These are phyloP conservation scores for Mariannaea elegans DNA, from an alignment of 2,329 filamentous ascomycete species.

Conservation along the genomic window DNA sequence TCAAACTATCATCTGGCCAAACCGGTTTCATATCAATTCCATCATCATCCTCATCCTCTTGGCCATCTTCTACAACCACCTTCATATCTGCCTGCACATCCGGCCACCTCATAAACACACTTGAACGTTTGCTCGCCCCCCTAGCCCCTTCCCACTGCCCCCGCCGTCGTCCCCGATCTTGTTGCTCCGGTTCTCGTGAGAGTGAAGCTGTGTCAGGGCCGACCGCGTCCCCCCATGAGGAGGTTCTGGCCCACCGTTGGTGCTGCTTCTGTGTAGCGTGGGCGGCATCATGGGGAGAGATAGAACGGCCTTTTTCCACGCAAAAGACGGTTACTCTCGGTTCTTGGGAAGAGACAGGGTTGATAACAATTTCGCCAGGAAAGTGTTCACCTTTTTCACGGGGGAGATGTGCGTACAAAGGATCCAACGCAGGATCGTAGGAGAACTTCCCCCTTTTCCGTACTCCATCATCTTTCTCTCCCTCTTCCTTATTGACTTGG, in stretches of 20 bases:
- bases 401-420: conserved; percentile 29
- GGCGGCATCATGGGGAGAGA: not conserved
- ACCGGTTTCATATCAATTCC: not conserved
- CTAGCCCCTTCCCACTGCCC: too few relatives aligned
- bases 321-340: not conserved
- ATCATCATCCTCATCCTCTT: not conserved
- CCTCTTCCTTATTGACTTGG: not conserved
- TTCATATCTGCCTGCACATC: not conserved
- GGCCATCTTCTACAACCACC: not conserved
- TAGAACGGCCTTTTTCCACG: too few relatives aligned
- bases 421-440: conserved; percentile 27
- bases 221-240: not conserved
- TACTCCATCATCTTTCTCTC: not conserved
- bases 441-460: not conserved
- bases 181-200: too few relatives aligned
- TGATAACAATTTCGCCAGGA: conserved; percentile 26
- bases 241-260: not conserved
- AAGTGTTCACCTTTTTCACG: conserved; percentile 5
- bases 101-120: too few relatives aligned
- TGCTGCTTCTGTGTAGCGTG: not conserved
- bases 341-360: not conserved
- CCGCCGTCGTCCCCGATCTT: too few relatives aligned
- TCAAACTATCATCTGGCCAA: conserved; percentile 4
- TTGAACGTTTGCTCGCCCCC: too few relatives aligned
- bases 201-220: too few relatives aligned